Evolutionary conservation across 805 yeast species (phyloP), one percentile per base, ranked within the genome.

Genomic region (Hanseniaspora meyeri): DNA sequence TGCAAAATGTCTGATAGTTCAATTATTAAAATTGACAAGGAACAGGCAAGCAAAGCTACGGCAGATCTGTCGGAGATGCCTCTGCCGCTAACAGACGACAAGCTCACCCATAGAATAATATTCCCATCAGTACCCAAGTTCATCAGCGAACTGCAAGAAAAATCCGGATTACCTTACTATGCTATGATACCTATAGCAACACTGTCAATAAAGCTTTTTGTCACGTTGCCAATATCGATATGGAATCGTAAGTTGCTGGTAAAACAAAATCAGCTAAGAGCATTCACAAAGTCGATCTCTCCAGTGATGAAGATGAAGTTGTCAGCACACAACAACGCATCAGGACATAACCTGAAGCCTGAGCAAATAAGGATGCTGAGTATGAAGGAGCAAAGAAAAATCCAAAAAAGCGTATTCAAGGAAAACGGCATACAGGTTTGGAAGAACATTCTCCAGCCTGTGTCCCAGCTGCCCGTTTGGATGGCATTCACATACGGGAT

Each of bases 381-480:
- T 0, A 74, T 85, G 7, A 89, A 86, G 65, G 97, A 90, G 66
- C 79, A 83, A 45, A 73, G 90, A 58, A 81, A 80, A 59, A 74
- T 95, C 60, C 95, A 91, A 62, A 81, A 82, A 62, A 66, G 66
- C 51, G 71, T 90, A n/a, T 90, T 85, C 69, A 77, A 77, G 60
- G 75, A 78, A 55, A 74, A 83, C 63, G 72, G 75, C 10, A 86
- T 89, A 54, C 91, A 87, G 64, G 67, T 83, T 58, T 90, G 95
- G 88, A 90, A 89, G 66, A 82, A 85, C 63, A 70, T 81, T 57
- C 62, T 85, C 4, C 71, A 88, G 40, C 97, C 97, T 1, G 70
- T 81, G 0, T 78, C 87, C 17, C 97, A 90, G 65, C 75, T 91
- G 20, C 97, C 97, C 0, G 66, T 90, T 6, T 90, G 96, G 95